Conservation (phyloP, 176 grass and related monocot species). For the Ampelocalamus luodianensis region DNA sequence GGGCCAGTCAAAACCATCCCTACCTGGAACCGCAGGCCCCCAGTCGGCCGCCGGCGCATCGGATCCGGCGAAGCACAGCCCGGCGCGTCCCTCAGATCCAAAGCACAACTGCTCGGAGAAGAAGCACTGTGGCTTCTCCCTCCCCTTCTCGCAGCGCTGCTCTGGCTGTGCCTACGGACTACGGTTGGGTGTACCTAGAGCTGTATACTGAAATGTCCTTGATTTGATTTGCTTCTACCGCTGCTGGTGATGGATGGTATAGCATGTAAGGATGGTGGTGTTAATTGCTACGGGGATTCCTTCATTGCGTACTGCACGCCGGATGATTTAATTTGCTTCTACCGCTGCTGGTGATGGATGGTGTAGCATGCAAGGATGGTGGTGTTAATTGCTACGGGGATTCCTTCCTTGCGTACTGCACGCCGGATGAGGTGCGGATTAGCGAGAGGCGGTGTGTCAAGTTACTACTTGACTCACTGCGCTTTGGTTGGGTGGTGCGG, state of each 20-base stretch:
- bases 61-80: constrained; percentile 24
- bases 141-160: background rate
- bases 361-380: no score
- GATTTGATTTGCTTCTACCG: constrained; percentile 31
- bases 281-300: constrained; percentile 37
- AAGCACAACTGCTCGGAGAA: background rate
- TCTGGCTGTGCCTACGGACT: constrained; percentile 1
- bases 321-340: no score
- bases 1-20: background rate
- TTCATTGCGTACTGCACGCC: constrained; percentile 43
- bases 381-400: no score
- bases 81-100: constrained; percentile 28
- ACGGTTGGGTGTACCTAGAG: constrained; percentile 20
- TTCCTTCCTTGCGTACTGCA: constrained; percentile 48
- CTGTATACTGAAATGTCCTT: background rate
- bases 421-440: constrained; percentile 43
- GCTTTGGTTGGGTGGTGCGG: constrained; percentile 11
- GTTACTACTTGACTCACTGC: constrained; percentile 7
- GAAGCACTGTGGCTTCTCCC: background rate
- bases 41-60: background rate
- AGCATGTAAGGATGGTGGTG: constrained; percentile 17
- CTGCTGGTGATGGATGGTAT: constrained; percentile 7
- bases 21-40: constrained; percentile 14
- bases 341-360: no score
- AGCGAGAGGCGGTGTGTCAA: constrained; percentile 38